A percentile compares a stretch with the other conserved stretches of the same genome.
phyloP scores from a whole-genome alignment of 495 filamentous ascomycete genomes.

The Penicillium psychrofluorescens region DNA sequence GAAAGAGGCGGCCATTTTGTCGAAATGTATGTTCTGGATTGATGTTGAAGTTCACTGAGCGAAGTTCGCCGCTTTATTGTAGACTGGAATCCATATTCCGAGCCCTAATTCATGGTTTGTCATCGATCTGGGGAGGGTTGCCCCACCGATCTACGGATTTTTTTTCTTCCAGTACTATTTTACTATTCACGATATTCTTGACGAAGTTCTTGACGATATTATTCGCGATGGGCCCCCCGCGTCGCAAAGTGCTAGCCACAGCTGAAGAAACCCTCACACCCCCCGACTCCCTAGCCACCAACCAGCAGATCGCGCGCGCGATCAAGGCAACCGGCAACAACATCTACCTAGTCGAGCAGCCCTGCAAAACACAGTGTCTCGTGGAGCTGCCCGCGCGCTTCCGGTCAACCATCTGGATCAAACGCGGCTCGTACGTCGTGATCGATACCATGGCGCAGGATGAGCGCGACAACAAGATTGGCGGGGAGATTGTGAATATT shows the following conservation, averaged over 20 bases:
- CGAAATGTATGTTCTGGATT: too few relatives aligned
- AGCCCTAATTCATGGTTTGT: too few relatives aligned
- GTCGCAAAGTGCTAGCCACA: slow-evolving; percentile 65
- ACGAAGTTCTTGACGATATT: background rate
- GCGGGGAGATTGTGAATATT: slow-evolving; percentile 87
- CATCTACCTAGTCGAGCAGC: slow-evolving; percentile 66
- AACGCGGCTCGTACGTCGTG: slow-evolving; percentile 77
- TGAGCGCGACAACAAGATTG: slow-evolving; percentile 68
- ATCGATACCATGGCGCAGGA: slow-evolving; percentile 63
- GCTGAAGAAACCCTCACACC: slow-evolving; percentile 70
- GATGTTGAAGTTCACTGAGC: too few relatives aligned
- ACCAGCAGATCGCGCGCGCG: slow-evolving; percentile 66
- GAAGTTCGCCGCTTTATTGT: too few relatives aligned
- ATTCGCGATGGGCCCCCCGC: slow-evolving; percentile 60
- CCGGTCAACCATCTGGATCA: slow-evolving; percentile 86
- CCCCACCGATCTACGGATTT: too few relatives aligned
- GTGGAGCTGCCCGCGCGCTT: slow-evolving; percentile 77
- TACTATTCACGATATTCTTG: background rate
- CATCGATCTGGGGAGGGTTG: too few relatives aligned
- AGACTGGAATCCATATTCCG: too few relatives aligned
- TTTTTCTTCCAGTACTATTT: too few relatives aligned
- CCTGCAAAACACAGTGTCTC: slow-evolving; percentile 46
- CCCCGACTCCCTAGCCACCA: slow-evolving; percentile 53
- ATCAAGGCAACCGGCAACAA: slow-evolving; percentile 81
- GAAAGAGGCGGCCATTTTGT: slow-evolving; percentile 21